Percentiles rank a stretch among this genome's conserved stretches.
phyloP scores from a whole-genome alignment of 176 grass and related monocot species.

The Elaeis guineensis region DNA sequence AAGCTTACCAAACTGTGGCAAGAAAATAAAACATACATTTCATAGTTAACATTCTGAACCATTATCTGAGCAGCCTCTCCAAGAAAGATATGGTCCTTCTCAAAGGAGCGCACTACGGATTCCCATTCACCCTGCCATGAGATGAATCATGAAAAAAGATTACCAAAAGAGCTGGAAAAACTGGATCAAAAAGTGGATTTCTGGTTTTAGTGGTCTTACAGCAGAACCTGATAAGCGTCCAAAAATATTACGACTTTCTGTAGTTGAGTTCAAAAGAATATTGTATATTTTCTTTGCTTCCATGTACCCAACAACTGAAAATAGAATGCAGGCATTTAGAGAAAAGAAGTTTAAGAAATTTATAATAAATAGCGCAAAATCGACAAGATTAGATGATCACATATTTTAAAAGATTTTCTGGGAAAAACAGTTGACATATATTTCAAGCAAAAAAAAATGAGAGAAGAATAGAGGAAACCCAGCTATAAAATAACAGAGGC shows the following conservation, averaged over 20 bases:
- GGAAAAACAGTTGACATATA: too few species aligned
- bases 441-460: too few species aligned
- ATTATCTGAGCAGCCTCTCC: slow-evolving; percentile 88
- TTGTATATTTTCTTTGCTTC: slow-evolving; percentile 82
- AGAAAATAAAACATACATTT: slow-evolving; percentile 53
- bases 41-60: slow-evolving; percentile 97
- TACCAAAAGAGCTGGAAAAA: neutral
- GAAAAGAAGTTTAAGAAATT: neutral
- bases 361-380: too few species aligned
- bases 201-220: slow-evolving; percentile 28
- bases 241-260: slow-evolving; percentile 87
- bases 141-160: neutral
- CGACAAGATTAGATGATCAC: too few species aligned
- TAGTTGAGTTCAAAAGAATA: slow-evolving; percentile 61
- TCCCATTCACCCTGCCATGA: slow-evolving; percentile 77
- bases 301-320: slow-evolving; percentile 56
- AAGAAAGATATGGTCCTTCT: slow-evolving; percentile 93
- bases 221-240: slow-evolving; percentile 80
- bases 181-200: neutral
- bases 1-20: neutral
- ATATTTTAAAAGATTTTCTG: too few species aligned
- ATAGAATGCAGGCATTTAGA: neutral
- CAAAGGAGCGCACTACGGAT: slow-evolving; percentile 56
- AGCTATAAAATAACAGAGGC: too few species aligned
- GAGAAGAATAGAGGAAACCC: too few species aligned